Percentiles rank a stretch among this genome's conserved stretches.
These are phyloP conservation scores for Venturia pyrina DNA, from an alignment of 2,329 filamentous ascomycete species.

Conservation along the genomic window DNA sequence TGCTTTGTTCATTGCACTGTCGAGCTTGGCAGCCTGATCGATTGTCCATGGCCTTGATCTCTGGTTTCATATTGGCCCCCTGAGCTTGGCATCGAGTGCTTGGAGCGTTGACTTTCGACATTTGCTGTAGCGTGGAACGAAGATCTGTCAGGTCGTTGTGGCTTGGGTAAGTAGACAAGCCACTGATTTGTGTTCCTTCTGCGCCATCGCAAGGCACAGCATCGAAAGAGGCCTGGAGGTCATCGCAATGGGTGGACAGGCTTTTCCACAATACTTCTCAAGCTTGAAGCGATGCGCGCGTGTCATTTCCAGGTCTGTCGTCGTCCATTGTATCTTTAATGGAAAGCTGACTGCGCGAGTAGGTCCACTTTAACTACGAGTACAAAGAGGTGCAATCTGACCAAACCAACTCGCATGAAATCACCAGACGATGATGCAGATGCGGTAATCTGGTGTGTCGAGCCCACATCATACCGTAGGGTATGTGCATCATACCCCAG, in stretches of 20 bases:
- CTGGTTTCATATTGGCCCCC: no score
- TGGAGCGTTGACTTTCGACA: neutral
- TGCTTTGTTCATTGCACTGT: neutral
- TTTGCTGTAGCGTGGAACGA: neutral
- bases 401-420: neutral
- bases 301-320: neutral
- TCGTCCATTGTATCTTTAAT: neutral
- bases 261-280: neutral
- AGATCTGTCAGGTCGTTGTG: neutral
- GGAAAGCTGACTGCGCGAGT: neutral
- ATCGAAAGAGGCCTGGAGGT: neutral
- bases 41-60: neutral
- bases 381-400: neutral
- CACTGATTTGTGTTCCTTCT: neutral
- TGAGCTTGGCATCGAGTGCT: neutral
- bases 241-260: neutral
- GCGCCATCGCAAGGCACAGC: neutral
- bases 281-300: neutral
- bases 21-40: neutral
- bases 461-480: neutral
- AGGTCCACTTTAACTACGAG: neutral
- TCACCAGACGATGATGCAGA: neutral
- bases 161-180: neutral
- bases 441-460: neutral
- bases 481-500: neutral